Base-by-base conservation (phyloP, 2,329 filamentous ascomycete genomes). In the Verticillium nonalfalfae region DNA sequence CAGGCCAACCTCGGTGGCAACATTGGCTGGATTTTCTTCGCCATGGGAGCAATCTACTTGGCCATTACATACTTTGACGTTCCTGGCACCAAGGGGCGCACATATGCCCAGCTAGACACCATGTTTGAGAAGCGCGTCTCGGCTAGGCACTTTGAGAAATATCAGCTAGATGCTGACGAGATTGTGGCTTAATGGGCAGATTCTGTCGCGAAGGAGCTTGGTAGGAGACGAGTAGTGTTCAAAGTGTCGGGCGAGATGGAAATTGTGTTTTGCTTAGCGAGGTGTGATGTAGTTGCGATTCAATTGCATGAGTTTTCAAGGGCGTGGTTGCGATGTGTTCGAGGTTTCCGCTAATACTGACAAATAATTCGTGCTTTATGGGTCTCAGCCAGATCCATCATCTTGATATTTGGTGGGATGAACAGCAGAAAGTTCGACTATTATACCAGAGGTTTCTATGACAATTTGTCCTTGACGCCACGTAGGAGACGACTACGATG, bases 21-120 rank as follows among this genome's bases (percentile, higher is more conserved):
- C 64, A 75, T 75, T 3, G 71, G 70, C 0, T 79, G 79, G 57
- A 67, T 79, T 3, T 79, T 77, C 62, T 72, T 71, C 0, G 74
- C 68, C 1, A 65, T 73, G 15, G 65, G 67, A 38, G 60, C 72
- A 5, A 31, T 72, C 18, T 69, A 64, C 62, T 52, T 68, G 3
- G 39, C 69, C 1, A 68, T 68, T 55, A 68, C 68, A 45, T 73
- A 70, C 62, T 71, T 69, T 31, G 64, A 71, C 1, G 61, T 74
- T 1, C 69, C 72, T 0, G 72, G 73, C 26, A 73, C 69, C 13
- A 65, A 66, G 7, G 67, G 68, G 50, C 65, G 66, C 26, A 72
- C 72, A 0, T 71, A 69, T n/a, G 70, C 72, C 3, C 71, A 74
- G 59, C 45, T 74, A 55, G 71, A 74, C 31, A 67, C 70, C 31